phyloP scores from a whole-genome alignment of 2,329 filamentous ascomycete genomes.

The Colletotrichum sp. region DNA sequence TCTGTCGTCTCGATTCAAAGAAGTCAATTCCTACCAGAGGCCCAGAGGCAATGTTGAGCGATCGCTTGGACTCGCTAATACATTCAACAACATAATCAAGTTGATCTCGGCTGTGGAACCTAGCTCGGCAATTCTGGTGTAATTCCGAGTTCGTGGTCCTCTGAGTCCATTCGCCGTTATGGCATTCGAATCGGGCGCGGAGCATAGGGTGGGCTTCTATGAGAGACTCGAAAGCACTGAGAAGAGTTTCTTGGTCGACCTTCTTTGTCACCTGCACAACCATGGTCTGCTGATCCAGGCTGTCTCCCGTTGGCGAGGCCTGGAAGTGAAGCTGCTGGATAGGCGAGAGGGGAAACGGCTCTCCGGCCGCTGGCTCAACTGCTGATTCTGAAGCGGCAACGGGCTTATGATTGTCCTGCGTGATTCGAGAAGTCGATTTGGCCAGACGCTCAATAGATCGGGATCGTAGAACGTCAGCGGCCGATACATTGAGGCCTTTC shows the following conservation, averaged over 20 bases:
- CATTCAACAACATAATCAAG: background rate
- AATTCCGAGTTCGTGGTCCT: background rate
- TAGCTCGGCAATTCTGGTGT: background rate
- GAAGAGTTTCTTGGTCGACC: background rate
- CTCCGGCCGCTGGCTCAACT: background rate
- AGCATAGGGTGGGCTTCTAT: background rate
- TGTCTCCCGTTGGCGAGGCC: background rate
- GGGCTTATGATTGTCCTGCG: background rate
- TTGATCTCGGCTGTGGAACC: conserved; percentile 2
- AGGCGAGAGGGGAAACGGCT: background rate
- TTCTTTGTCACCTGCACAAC: background rate
- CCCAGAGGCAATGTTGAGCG: background rate
- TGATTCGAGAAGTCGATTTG: background rate
- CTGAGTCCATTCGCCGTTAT: background rate
- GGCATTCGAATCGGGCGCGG: background rate
- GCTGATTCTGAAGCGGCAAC: background rate
- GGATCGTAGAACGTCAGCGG: background rate
- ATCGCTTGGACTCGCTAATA: background rate
- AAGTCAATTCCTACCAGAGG: background rate
- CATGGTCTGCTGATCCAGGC: conserved; percentile 4
- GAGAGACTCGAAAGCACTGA: background rate
- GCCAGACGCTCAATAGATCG: background rate
- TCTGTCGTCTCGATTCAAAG: conserved; percentile 4
- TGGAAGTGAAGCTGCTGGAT: conserved; percentile 12
- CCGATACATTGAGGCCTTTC: background rate